Conservation (phyloP, 2,329 filamentous ascomycete genomes). For the Aspergillus viridinutans region DNA sequence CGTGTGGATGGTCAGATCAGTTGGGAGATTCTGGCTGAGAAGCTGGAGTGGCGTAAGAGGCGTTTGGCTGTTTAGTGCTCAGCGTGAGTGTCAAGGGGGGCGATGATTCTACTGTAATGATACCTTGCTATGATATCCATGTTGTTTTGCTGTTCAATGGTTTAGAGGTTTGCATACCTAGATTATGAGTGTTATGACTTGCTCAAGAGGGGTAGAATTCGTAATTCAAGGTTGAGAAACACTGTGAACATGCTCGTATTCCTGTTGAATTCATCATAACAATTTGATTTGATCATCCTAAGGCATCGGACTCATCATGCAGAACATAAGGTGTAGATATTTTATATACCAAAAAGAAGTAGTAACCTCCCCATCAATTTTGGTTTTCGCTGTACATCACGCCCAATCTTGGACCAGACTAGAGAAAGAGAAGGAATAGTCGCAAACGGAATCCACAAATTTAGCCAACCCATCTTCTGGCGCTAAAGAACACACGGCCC, state of each 20-base stretch:
- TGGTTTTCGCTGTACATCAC: background rate
- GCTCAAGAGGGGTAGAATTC: background rate
- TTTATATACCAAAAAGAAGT: background rate
- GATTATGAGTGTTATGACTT: background rate
- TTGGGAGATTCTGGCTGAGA: slow-evolving; percentile 80
- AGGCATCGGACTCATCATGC: background rate
- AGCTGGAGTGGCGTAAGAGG: slow-evolving; percentile 55
- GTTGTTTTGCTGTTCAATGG: background rate
- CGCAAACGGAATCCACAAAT: background rate
- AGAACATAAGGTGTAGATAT: background rate
- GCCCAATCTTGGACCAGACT: background rate
- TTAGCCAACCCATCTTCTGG: slow-evolving; percentile 78
- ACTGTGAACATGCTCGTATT: background rate
- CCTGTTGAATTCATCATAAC: background rate
- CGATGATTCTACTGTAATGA: background rate
- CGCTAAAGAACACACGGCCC: slow-evolving; percentile 81
- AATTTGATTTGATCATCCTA: background rate
- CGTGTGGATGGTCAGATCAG: slow-evolving; percentile 66
- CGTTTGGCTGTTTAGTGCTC: background rate
- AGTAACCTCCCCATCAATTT: background rate
- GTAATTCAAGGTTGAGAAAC: background rate
- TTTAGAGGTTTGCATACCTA: background rate
- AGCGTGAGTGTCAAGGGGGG: background rate
- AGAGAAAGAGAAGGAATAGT: background rate
- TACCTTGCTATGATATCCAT: background rate